These are phyloP conservation scores for Shiraia sp. DNA, from an alignment of 2,329 filamentous ascomycete species.

Conservation along the genomic window DNA sequence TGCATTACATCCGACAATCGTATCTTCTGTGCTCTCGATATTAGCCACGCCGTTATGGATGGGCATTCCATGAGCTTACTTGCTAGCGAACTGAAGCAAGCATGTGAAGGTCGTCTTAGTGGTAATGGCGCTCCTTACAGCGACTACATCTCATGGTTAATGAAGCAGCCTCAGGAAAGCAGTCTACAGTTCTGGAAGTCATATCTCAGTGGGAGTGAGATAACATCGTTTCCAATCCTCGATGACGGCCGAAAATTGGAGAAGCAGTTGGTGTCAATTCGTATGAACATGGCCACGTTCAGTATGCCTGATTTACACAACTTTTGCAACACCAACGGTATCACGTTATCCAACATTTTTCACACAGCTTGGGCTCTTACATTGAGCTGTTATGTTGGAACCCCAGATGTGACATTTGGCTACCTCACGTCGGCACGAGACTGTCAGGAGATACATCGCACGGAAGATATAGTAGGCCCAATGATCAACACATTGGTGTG, in stretches of 20 bases:
- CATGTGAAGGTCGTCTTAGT: slow-evolving; percentile 27
- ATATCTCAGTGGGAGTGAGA: slow-evolving; percentile 34
- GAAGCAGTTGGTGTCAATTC: slow-evolving; percentile 30
- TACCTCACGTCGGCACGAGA: slow-evolving; percentile 50
- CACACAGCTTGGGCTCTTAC: slow-evolving; percentile 48
- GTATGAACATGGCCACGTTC: slow-evolving; percentile 32
- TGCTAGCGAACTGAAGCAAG: slow-evolving; percentile 30
- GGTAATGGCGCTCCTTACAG: slow-evolving; percentile 35
- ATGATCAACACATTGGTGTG: slow-evolving; percentile 54
- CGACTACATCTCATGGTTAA: slow-evolving; percentile 37
- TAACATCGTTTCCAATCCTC: slow-evolving; percentile 38
- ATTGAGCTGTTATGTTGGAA: slow-evolving; percentile 44
- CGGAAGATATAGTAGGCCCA: slow-evolving; percentile 52
- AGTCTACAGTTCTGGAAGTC: slow-evolving; percentile 39
- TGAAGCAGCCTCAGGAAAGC: slow-evolving; percentile 25
- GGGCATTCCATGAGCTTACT: slow-evolving; percentile 40
- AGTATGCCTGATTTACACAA: slow-evolving; percentile 31
- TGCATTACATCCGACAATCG: slow-evolving; percentile 25
- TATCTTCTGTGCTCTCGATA: slow-evolving; percentile 37
- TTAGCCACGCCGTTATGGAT: slow-evolving; percentile 43
- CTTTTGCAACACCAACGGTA: slow-evolving; percentile 48
- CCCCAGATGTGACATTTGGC: slow-evolving; percentile 49
- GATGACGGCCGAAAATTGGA: slow-evolving; percentile 23
- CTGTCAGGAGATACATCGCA: slow-evolving; percentile 40
- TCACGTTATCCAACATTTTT: slow-evolving; percentile 55